Conservation (phyloP, 345 rosid genomes). For the Tarenaya hassleriana region DNA sequence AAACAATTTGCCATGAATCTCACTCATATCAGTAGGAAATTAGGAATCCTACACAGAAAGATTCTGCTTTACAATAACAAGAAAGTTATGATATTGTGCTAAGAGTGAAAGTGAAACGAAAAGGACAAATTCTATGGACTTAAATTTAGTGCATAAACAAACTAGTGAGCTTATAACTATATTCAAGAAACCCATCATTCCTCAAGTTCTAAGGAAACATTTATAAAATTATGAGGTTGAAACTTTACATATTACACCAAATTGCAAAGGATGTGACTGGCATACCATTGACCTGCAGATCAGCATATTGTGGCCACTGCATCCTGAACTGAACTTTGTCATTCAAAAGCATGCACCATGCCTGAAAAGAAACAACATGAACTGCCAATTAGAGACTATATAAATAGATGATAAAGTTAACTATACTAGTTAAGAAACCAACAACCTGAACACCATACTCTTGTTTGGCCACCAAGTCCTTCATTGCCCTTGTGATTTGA, state of each 20-base stretch:
- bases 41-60: background rate
- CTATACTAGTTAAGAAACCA: constrained; percentile 6
- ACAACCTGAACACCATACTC: constrained; percentile 79
- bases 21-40: background rate
- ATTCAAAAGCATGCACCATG: constrained; percentile 98
- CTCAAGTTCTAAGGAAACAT: constrained; percentile 9
- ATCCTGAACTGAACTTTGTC: constrained; percentile 95
- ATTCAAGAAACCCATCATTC: constrained; percentile 2
- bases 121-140: too few species aligned
- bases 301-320: constrained; percentile 98
- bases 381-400: constrained; percentile 17
- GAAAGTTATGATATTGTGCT: background rate
- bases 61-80: too few species aligned
- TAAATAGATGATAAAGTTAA: background rate
- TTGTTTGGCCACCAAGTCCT: constrained; percentile 56
- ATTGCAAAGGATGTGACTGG: background rate
- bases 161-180: constrained; percentile 5
- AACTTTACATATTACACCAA: background rate
- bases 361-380: constrained; percentile 36
- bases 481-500: constrained; percentile 63
- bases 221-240: constrained; percentile 2
- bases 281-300: constrained; percentile 94
- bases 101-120: background rate
- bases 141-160: too few species aligned
- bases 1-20: constrained; percentile 9